These are phyloP conservation scores for Meyerozyma carpophila DNA, from an alignment of 1,139 yeast genomes.

Conservation along the genomic window DNA sequence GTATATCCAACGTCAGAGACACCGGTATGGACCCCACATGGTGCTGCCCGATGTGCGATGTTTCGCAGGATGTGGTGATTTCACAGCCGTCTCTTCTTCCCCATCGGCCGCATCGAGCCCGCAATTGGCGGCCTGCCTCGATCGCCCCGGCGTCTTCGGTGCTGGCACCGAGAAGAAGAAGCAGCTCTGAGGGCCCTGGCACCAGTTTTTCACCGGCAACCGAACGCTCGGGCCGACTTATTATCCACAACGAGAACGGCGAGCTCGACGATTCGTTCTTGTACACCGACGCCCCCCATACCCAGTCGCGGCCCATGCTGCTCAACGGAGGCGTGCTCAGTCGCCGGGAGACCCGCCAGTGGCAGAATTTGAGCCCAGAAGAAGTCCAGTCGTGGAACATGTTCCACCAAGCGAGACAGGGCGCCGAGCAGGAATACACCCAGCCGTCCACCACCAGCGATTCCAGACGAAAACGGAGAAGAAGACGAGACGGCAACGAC, in stretches of 20 bases:
- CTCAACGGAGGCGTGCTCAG: constrained; percentile 39
- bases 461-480: constrained; percentile 10
- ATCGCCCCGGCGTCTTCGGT: neutral
- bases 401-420: constrained; percentile 27
- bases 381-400: constrained; percentile 37
- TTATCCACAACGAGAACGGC: constrained; percentile 27
- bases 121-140: no score
- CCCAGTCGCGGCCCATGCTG: constrained; percentile 11
- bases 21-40: constrained; percentile 13
- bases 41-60: constrained; percentile 44
- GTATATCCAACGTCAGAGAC: constrained; percentile 9
- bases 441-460: neutral
- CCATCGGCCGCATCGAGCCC: neutral
- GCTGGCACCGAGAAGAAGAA: neutral
- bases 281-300: constrained; percentile 11
- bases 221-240: constrained; percentile 11
- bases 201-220: neutral
- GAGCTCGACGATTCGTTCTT: constrained; percentile 35
- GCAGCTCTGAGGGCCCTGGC: neutral
- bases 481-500: constrained; percentile 19
- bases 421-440: neutral
- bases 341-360: constrained; percentile 30
- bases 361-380: constrained; percentile 27
- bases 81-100: neutral
- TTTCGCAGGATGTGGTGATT: constrained; percentile 22